Base-by-base conservation (phyloP, 148 eudicot species). In the Rhododendron williamsianum region DNA sequence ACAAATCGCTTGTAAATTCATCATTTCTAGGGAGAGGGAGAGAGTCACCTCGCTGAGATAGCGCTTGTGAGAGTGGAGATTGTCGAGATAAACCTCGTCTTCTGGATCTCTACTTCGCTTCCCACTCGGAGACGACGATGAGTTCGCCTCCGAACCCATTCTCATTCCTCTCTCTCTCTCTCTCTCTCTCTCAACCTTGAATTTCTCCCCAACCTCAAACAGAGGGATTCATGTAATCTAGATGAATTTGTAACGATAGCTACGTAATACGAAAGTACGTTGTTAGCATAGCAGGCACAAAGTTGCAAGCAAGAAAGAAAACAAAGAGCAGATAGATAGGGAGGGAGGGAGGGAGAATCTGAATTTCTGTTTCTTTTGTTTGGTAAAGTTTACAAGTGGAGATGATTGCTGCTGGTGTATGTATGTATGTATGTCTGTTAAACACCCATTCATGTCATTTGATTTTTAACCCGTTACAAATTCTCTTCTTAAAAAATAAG, bases 1-100 rank as follows among this genome's bases (percentile, higher is more conserved):
- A 43, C 7, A 15, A 33, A 45, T 35, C n/a, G 72, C n/a, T 48
- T 11, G 63, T 30, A 30, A 52, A 81, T 56, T 52, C 48, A 56
- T 82, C 21, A 36, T 60, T 46, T 46, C 36, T 12, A n/a, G 6
- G 45, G 4, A 43, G 35, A 33, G 35, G 35, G 11, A 83, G 69
- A 41, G 45, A 41, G 41, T 4, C 5, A 96, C 99, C 96, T 96
- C 97, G 81, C 94, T 93, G 21, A 96, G 97, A 82, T 96, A 96
- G 85, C 99, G 99, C 89, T 96, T 96, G 89, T 96, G 99, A 33
- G 94, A 92, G 88, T 94, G 90, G 36, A 96, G 95, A 95, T 96
- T 96, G 78, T 96, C 99, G 60, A 96, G 63, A 78, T 96, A 95
- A 83, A 96, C 96, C 84, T 95, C 98, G 81, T 95, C 98, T 93